phyloP scores from a whole-genome alignment of 345 rosid genomes.

The Triadica sebifera region DNA sequence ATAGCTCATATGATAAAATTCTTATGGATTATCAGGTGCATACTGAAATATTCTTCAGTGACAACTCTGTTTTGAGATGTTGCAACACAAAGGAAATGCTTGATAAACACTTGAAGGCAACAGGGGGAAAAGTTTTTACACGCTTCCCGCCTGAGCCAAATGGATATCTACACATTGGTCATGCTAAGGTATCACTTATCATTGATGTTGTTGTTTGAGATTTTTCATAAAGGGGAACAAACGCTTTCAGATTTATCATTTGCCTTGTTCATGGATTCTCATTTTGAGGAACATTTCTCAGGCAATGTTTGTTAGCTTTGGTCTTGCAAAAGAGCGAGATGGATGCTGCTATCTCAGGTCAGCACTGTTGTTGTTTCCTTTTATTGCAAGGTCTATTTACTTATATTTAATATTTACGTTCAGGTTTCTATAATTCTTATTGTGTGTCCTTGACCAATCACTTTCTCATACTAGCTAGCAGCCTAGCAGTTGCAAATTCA shows the following conservation, averaged over 20 bases:
- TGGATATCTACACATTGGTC: slow-evolving; percentile 98
- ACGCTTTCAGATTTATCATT: slow-evolving; percentile 6
- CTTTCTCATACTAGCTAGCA: not conserved
- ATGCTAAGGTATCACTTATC: slow-evolving; percentile 71
- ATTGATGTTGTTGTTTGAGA: not conserved
- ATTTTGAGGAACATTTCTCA: slow-evolving; percentile 27
- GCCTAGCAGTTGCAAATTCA: not conserved
- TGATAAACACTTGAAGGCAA: slow-evolving; percentile 70
- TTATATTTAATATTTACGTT: slow-evolving; percentile 1
- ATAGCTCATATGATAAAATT: not conserved
- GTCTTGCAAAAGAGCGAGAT: slow-evolving; percentile 86
- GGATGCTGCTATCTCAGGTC: slow-evolving; percentile 89
- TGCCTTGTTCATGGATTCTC: not conserved
- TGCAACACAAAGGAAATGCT: slow-evolving; percentile 78
- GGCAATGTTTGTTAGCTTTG: slow-evolving; percentile 99
- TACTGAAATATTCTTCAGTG: slow-evolving; percentile 78
- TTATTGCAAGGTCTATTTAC: not conserved
- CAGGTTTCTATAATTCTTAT: not conserved
- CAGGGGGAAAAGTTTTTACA: slow-evolving; percentile 73
- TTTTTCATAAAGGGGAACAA: not conserved
- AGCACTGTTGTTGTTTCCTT: slow-evolving; percentile 16
- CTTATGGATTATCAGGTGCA: slow-evolving; percentile 53
- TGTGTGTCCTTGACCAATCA: not conserved
- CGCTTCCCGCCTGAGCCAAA: slow-evolving; percentile 98
- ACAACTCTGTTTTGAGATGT: slow-evolving; percentile 71